Evolutionary conservation across 2,329 filamentous ascomycete genomes (phyloP).

Genomic region (Xylaria sp.): DNA sequence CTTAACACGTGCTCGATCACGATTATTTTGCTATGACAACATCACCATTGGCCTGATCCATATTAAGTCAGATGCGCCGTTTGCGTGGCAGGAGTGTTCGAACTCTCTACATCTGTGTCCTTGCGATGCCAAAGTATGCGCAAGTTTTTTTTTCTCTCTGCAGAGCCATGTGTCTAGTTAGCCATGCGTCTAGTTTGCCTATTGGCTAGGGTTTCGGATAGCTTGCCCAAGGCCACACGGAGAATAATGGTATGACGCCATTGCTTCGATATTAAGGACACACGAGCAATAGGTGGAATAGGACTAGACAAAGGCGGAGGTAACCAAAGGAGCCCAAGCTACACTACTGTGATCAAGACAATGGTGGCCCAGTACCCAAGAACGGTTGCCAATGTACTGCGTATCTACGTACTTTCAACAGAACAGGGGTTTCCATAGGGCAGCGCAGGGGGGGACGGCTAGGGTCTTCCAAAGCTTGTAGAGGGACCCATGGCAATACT

Average conservation of each 20-base stretch:
- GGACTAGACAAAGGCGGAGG: neutral
- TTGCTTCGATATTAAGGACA: neutral
- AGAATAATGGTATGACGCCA: neutral
- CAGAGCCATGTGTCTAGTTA: neutral
- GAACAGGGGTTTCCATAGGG: constrained; percentile 28
- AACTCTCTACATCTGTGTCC: neutral
- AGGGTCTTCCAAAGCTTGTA: constrained; percentile 18
- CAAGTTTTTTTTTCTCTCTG: neutral
- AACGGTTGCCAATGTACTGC: neutral
- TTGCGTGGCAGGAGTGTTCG: constrained; percentile 8
- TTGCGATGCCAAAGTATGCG: neutral
- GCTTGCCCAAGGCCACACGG: neutral
- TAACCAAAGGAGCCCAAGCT: neutral
- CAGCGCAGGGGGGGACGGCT: constrained; percentile 30
- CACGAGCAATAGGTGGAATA: neutral
- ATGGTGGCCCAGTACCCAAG: neutral
- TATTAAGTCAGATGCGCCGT: constrained; percentile 9
- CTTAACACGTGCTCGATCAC: constrained; percentile 34
- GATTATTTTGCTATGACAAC: constrained; percentile 33
- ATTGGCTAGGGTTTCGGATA: neutral
- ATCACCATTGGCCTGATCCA: constrained; percentile 28
- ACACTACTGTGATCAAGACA: neutral
- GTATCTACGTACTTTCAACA: neutral
- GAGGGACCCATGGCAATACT: constrained; percentile 31
- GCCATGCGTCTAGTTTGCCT: neutral